Evolutionary conservation across 352 stramenopile species (phyloP).

Genomic region (Thalassiosira oceanica): DNA sequence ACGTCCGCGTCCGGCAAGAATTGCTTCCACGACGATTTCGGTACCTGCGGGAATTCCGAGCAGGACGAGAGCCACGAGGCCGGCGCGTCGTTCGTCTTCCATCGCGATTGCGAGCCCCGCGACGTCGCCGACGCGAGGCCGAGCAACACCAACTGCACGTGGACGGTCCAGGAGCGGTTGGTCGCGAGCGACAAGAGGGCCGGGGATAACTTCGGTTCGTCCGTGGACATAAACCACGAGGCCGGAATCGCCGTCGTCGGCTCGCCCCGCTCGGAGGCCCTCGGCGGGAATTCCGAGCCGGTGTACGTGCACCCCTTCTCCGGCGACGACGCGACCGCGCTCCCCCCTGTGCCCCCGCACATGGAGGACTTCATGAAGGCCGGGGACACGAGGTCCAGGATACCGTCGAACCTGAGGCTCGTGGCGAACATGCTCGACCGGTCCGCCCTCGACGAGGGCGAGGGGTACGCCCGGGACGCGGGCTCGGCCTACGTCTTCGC

Average conservation of each 20-base stretch:
- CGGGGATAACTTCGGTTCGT: slow-evolving; percentile 85
- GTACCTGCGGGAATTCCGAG: slow-evolving; percentile 35
- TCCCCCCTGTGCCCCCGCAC: slow-evolving; percentile 35
- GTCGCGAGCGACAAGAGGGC: slow-evolving; percentile 87
- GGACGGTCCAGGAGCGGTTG: slow-evolving; percentile 87
- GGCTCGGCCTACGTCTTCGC: slow-evolving; percentile 72
- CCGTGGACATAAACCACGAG: slow-evolving; percentile 85
- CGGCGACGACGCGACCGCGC: slow-evolving; percentile 26
- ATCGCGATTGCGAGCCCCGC: slow-evolving; percentile 35
- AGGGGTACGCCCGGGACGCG: slow-evolving; percentile 49
- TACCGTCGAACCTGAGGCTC: slow-evolving; percentile 43
- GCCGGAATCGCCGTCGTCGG: slow-evolving; percentile 84
- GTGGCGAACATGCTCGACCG: slow-evolving; percentile 46
- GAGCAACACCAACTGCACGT: slow-evolving; percentile 78
- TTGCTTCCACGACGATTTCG: slow-evolving; percentile 39
- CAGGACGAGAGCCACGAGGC: slow-evolving; percentile 58
- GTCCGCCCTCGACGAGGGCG: slow-evolving; percentile 20
- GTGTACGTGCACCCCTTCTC: slow-evolving; percentile 52
- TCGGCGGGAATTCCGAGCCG: slow-evolving; percentile 85
- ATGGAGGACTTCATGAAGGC: slow-evolving; percentile 40
- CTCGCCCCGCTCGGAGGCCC: slow-evolving; percentile 79
- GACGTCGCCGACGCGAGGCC: slow-evolving; percentile 26
- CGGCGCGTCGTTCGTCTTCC: slow-evolving; percentile 73
- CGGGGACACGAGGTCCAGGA: slow-evolving; percentile 39
- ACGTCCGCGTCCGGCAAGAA: slow-evolving; percentile 87